Evolutionary conservation across 805 yeast species (phyloP).

Genomic region (Ogataea degrootiae): DNA sequence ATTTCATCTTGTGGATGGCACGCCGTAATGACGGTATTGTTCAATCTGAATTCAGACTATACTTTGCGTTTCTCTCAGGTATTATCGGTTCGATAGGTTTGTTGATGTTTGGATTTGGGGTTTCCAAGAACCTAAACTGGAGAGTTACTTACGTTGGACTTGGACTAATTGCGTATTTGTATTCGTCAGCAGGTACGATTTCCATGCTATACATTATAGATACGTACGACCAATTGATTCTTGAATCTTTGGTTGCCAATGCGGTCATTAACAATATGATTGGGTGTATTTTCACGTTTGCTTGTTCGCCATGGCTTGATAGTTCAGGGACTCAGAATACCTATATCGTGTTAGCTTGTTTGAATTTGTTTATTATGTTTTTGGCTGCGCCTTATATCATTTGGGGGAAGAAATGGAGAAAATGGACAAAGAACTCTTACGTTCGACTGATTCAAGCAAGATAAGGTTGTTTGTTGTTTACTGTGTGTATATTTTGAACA

Average conservation of each 20-base stretch:
- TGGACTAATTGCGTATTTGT: conserved; percentile 62
- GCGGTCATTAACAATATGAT: conserved; percentile 57
- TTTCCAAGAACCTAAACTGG: conserved; percentile 48
- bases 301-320: conserved; percentile 59
- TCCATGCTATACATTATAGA: conserved; percentile 65
- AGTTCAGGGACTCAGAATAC: conserved; percentile 54
- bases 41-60: conserved; percentile 62
- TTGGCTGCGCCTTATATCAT: conserved; percentile 49
- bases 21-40: conserved; percentile 53
- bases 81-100: conserved; percentile 56
- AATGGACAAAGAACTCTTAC: conserved; percentile 49
- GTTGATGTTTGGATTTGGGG: conserved; percentile 62
- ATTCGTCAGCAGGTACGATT: conserved; percentile 65
- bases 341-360: conserved; percentile 55
- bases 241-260: conserved; percentile 65
- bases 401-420: conserved; percentile 58
- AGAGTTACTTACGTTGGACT: conserved; percentile 53
- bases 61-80: conserved; percentile 53
- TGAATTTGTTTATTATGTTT: conserved; percentile 51
- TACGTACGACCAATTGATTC: conserved; percentile 58
- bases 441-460: conserved; percentile 44
- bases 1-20: conserved; percentile 62
- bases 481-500: too few species aligned
- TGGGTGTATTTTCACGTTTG: conserved; percentile 63
- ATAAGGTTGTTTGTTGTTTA: conserved; percentile 24